Conservation (phyloP, 2,329 filamentous ascomycete genomes). For the Alternaria brassicae region DNA sequence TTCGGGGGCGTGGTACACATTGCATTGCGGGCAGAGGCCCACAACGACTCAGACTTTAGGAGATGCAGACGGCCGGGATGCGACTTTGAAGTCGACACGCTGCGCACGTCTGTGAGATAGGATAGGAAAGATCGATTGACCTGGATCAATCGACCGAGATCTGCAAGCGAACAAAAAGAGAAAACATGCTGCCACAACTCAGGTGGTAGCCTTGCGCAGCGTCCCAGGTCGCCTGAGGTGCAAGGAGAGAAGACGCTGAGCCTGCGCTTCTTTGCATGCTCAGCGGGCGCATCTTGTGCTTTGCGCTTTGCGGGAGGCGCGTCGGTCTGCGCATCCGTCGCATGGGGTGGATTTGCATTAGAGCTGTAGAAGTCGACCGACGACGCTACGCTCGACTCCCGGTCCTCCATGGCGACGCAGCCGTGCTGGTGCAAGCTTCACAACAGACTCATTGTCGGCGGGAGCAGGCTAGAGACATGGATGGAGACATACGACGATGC, state of each 20-base stretch:
- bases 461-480: slow-evolving; percentile 41
- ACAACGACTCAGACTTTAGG: slow-evolving; percentile 70
- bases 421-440: slow-evolving; percentile 38
- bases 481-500: slow-evolving; percentile 24
- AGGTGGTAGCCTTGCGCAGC: slow-evolving; percentile 58
- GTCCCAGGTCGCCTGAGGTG: slow-evolving; percentile 24
- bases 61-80: slow-evolving; percentile 44
- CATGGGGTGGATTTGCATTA: slow-evolving; percentile 26
- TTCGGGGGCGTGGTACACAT: slow-evolving; percentile 72
- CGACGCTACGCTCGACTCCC: slow-evolving; percentile 44
- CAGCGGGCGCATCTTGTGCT: slow-evolving; percentile 34
- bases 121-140: slow-evolving; percentile 72
- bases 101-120: slow-evolving; percentile 48
- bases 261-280: slow-evolving; percentile 44
- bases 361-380: slow-evolving; percentile 49
- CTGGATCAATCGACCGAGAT: slow-evolving; percentile 69
- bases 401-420: slow-evolving; percentile 40
- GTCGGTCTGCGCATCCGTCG: slow-evolving; percentile 20
- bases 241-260: slow-evolving; percentile 26
- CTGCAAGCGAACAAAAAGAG: slow-evolving; percentile 68
- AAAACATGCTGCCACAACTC: slow-evolving; percentile 76
- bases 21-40: slow-evolving; percentile 71
- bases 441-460: slow-evolving; percentile 38
- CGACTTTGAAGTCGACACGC: slow-evolving; percentile 42
- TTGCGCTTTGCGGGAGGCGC: slow-evolving; percentile 44